Conservation (phyloP, 805 yeast species). For the Ogataea kodamae region DNA sequence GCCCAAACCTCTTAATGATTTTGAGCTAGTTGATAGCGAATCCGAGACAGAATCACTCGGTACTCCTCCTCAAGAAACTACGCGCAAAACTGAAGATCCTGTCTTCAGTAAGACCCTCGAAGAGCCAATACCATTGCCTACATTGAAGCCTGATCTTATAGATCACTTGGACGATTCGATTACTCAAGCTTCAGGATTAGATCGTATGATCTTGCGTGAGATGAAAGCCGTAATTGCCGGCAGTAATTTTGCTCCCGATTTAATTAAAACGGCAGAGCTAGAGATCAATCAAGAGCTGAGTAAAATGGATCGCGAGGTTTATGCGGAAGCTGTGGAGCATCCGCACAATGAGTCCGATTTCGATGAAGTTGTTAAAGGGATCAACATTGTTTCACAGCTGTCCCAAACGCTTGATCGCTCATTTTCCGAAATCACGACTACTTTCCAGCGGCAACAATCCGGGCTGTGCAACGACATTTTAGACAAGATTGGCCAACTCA, state of each 20-base stretch:
- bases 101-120: too few relatives aligned
- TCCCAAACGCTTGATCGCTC: conserved; percentile 33
- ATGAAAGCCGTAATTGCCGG: conserved; percentile 4
- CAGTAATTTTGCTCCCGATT: conserved; percentile 1
- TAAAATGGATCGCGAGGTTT: conserved; percentile 2
- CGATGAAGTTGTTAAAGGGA: conserved; percentile 11
- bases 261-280: conserved; percentile 2
- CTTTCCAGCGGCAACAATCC: conserved; percentile 31
- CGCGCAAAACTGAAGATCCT: too few relatives aligned
- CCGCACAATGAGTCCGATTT: conserved; percentile 16
- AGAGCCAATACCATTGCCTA: too few relatives aligned
- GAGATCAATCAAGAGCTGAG: conserved; percentile 7
- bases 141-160: too few relatives aligned
- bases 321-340: conserved; percentile 9
- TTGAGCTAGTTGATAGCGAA: conserved; percentile 38
- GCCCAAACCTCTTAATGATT: conserved; percentile 37
- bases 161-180: too few relatives aligned
- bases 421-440: conserved; percentile 29
- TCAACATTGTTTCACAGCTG: conserved; percentile 15
- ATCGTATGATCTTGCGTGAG: conserved; percentile 1
- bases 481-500: conserved; percentile 6
- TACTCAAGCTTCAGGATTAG: too few relatives aligned
- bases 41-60: conserved; percentile 13
- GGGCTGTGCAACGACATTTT: conserved; percentile 9
- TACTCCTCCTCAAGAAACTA: too few relatives aligned